Evolutionary conservation across 1,139 yeast genomes (phyloP).

Genomic region (Pichia sp.): DNA sequence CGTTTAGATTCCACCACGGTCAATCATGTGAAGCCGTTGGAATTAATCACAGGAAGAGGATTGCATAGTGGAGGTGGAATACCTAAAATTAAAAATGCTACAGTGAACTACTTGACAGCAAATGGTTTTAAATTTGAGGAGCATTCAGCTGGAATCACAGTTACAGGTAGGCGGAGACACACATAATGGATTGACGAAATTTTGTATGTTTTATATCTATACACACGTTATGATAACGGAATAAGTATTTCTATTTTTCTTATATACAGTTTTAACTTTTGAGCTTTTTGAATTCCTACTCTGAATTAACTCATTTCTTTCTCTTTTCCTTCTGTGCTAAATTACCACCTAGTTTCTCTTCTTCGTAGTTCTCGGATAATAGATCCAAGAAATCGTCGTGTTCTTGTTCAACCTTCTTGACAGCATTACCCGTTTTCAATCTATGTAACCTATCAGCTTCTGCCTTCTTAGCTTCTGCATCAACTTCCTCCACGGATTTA

Average conservation of each 20-base stretch:
- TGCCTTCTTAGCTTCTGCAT: conserved; percentile 20
- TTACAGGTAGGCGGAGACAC: conserved; percentile 33
- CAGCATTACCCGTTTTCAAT: conserved; percentile 23
- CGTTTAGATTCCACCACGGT: conserved; percentile 30
- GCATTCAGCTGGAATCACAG: conserved; percentile 36
- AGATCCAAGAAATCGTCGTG: conserved; percentile 27
- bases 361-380: conserved; percentile 27
- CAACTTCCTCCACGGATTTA: conserved; percentile 26
- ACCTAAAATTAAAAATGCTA: conserved; percentile 37
- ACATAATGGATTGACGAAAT: background rate
- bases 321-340: conserved; percentile 27
- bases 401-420: conserved; percentile 20
- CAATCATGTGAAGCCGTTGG: conserved; percentile 33
- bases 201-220: background rate
- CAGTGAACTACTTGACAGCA: conserved; percentile 32
- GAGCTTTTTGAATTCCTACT: background rate
- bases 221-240: background rate
- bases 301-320: conserved; percentile 22
- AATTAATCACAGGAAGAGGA: conserved; percentile 55
- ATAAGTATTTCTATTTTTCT: background rate
- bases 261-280: too few relatives aligned
- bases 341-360: conserved; percentile 29
- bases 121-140: conserved; percentile 39
- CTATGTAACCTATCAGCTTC: conserved; percentile 24
- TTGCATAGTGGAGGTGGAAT: conserved; percentile 50